Evolutionary conservation across 2,329 filamentous ascomycete species (phyloP), one percentile per base, ranked within the genome.

Genomic region (Bipolaris sorokiniana): DNA sequence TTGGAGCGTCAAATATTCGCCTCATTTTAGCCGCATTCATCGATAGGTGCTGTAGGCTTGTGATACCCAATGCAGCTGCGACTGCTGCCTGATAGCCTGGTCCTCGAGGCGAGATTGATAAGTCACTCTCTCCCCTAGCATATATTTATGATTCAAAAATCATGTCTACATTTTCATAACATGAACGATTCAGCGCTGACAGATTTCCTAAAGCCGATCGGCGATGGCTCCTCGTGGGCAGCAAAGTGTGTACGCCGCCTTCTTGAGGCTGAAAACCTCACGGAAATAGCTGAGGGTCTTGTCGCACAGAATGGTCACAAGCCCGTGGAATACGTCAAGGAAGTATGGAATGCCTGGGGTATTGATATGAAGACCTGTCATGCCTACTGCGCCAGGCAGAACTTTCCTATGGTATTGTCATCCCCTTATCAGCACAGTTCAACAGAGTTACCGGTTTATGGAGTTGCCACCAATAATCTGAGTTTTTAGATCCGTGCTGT

Each of bases 381-480:
- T 36, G 26, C 38, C 4, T 36, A 51, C 48, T 51, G 48, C 10
- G 20, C 15, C 28, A 51, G 48, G 18, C 10, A 23, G 26, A 37
- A 51, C 18, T 44, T 51, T 28, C 48, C 48, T 26, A 51, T 51
- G 48, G 48, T 51, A 51, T 51, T 15, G 16, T n/a, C 16, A 34
- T 36, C 28, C 28, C 45, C 45, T 33, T 47, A 11, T 31, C 5
- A 22, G 11, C 45, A 47, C 16, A 36, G 22, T 22, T 36, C 4
- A 36, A 22, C 45, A 13, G 20, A 10, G 16, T n/a, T 22, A n/a
- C n/a, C 11, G 16, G 16, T 36, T 23, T n/a, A 15, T 20, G 22
- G 4, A 36, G 16, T 22, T 22, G 4, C 7, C 5, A 11, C n/a
- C 31, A 2, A 34, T 22, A 22, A 47, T 22, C 28, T 34, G 18